A percentile compares a stretch with the other conserved stretches of the same genome.
phyloP scores from a whole-genome alignment of 495 filamentous ascomycete species.

The Penicillium coprophilum region DNA sequence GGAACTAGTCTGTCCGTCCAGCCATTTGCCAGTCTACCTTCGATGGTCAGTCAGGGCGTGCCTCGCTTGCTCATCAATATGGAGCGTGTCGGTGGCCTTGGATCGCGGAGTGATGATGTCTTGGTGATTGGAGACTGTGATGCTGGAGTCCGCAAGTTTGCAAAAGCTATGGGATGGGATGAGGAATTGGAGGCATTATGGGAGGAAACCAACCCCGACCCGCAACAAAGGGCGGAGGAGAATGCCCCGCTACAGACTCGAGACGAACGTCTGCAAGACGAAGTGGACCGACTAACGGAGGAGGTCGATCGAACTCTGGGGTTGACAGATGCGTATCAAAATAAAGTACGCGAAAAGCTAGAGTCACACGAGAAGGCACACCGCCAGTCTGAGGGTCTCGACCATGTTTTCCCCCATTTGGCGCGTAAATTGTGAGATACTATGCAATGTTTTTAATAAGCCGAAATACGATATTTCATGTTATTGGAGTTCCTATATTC shows the following conservation, averaged over 20 bases:
- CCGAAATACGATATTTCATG: background rate
- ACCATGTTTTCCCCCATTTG: conserved; percentile 50
- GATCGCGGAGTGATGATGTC: conserved; percentile 74
- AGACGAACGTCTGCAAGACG: conserved; percentile 56
- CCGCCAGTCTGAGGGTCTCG: conserved; percentile 24
- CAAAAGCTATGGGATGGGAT: conserved; percentile 78
- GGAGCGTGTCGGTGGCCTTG: conserved; percentile 79
- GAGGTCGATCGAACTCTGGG: conserved; percentile 54
- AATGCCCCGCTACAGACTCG: conserved; percentile 35
- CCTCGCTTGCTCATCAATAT: conserved; percentile 86
- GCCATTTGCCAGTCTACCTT: conserved; percentile 82
- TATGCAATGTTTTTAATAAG: conserved; percentile 1
- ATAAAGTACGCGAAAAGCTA: conserved; percentile 42
- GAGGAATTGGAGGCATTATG: conserved; percentile 77
- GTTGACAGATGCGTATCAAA: conserved; percentile 46
- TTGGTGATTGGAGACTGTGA: conserved; percentile 76
- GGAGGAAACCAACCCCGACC: conserved; percentile 52
- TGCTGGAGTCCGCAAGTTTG: conserved; percentile 76
- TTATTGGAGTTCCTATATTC: too few relatives aligned
- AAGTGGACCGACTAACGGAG: conserved; percentile 53
- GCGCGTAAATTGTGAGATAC: conserved; percentile 22
- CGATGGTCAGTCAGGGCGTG: conserved; percentile 53
- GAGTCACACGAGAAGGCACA: conserved; percentile 12
- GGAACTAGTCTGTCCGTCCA: conserved; percentile 87
- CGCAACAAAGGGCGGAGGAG: conserved; percentile 35